These are phyloP conservation scores for Wickerhamiella shivajii DNA, from an alignment of 805 yeast genomes.

Conservation along the genomic window DNA sequence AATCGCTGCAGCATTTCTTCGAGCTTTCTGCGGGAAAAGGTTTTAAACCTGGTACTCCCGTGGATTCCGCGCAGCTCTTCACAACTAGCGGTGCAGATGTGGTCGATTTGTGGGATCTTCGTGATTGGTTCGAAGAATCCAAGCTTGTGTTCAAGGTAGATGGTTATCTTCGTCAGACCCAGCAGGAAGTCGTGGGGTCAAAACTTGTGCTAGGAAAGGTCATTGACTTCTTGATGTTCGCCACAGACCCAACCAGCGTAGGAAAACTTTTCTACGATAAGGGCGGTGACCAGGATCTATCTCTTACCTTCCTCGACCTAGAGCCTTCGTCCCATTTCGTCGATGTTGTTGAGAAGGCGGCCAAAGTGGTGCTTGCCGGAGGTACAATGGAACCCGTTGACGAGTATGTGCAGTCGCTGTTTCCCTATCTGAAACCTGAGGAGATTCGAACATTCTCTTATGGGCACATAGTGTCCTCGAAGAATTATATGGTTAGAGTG, in stretches of 20 bases:
- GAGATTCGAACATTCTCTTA: constrained; percentile 48
- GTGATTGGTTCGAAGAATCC: constrained; percentile 45
- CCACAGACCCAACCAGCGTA: constrained; percentile 62
- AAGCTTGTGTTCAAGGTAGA: constrained; percentile 80
- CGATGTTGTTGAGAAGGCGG: constrained; percentile 47
- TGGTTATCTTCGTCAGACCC: constrained; percentile 34
- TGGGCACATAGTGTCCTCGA: constrained; percentile 68
- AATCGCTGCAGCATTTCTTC: constrained; percentile 37
- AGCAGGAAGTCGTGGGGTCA: too few species aligned
- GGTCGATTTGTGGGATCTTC: constrained; percentile 53
- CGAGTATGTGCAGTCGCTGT: constrained; percentile 53
- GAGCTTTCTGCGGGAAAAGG: constrained; percentile 19
- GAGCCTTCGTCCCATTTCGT: constrained; percentile 65
- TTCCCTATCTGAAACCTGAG: constrained; percentile 37
- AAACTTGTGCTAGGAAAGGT: constrained; percentile 53
- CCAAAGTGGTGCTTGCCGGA: constrained; percentile 71
- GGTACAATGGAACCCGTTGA: constrained; percentile 87
- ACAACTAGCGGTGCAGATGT: constrained; percentile 49
- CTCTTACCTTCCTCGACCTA: constrained; percentile 53
- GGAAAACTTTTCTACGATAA: constrained; percentile 63
- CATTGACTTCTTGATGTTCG: constrained; percentile 44
- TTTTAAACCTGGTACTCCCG: constrained; percentile 37
- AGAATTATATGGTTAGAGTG: constrained; percentile 49
- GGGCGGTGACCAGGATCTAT: constrained; percentile 18
- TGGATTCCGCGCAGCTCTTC: constrained; percentile 40